Base-by-base conservation (phyloP, 2,329 filamentous ascomycete genomes). In the Aphanoascus verrucosus region DNA sequence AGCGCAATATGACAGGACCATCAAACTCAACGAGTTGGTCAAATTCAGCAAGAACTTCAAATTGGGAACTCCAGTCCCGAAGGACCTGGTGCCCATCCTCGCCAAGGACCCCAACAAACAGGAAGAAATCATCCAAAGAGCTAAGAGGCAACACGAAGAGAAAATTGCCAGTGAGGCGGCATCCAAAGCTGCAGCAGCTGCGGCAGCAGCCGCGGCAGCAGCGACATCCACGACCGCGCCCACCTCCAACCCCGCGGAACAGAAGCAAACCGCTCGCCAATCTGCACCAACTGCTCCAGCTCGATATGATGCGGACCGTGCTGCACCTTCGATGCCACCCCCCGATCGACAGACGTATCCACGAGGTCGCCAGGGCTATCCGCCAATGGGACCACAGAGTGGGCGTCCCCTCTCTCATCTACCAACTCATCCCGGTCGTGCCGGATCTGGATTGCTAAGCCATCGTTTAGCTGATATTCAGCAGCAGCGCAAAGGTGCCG, bases 21-120 rank as follows among this genome's bases (percentile, higher is more conserved):
- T 93, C 59, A 96, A 94, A 69, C 70, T 98, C 57, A 94, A 88
- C 56, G 93, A 98, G 70, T 73, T 98, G 55, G 94, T 93, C 76
- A 95, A 91, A 65, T 98, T 98, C 69, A 88, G 93, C 0, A 81
- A 84, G 61, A 93, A 81, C 65, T 98, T 98, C 77, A 97, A 97
- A 72, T 79, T 98, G 15, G 85, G 86, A 48, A 96, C 91, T 2
- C 89, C 90, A 5, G 89, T 98, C 9, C 93, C 93, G 1, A 83
- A 81, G 49, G 93, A 98, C 68, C 73, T 98, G 35, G 89, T 98
- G 28, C 85, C 88, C 1, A 98, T 98, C 60, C 85, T 98, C 56
- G 91, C 93, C 55, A 98, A 97, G 67, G 93, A 98, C 65, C 89
- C 89, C n/a, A 79, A 76, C 44, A 98, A 96, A 73, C 93, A 97